Conservation (phyloP, 352 stramenopile species). For the Phytophthora melonis region DNA sequence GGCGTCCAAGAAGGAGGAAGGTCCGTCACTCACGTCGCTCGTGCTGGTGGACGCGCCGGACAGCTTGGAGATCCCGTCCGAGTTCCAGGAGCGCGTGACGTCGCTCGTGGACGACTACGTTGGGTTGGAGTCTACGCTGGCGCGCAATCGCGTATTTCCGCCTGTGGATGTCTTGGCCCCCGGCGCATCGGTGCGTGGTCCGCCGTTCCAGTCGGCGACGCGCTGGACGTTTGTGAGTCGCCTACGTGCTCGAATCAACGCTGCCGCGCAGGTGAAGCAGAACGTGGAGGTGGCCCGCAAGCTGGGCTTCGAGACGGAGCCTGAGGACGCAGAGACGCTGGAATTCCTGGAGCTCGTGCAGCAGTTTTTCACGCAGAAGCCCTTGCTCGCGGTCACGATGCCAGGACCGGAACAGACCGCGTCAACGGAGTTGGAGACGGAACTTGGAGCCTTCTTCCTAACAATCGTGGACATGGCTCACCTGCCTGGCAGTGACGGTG, state of each 20-base stretch:
- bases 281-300: constrained; percentile 67
- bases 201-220: constrained; percentile 79
- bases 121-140: constrained; percentile 56
- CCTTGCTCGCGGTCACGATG: constrained; percentile 20
- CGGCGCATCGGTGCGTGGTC: constrained; percentile 69
- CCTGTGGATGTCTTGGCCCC: constrained; percentile 74
- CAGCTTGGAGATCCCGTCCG: constrained; percentile 51
- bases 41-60: constrained; percentile 75
- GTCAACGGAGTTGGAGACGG: constrained; percentile 46
- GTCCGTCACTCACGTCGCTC: constrained; percentile 70
- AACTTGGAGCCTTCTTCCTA: constrained; percentile 72
- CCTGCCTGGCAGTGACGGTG: constrained; percentile 40
- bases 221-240: constrained; percentile 74
- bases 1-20: constrained; percentile 35
- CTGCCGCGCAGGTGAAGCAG: constrained; percentile 60
- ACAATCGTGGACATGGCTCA: constrained; percentile 52
- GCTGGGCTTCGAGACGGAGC: constrained; percentile 82
- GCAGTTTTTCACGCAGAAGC: constrained; percentile 77
- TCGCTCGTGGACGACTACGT: constrained; percentile 83
- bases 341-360: constrained; percentile 77
- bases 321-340: constrained; percentile 72
- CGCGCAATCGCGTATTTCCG: constrained; percentile 69
- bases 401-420: constrained; percentile 25
- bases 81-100: constrained; percentile 71
- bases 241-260: constrained; percentile 73